Conservation (phyloP, 371 early-diverging fungal species). For the Polyrhizophydium stewartii region DNA sequence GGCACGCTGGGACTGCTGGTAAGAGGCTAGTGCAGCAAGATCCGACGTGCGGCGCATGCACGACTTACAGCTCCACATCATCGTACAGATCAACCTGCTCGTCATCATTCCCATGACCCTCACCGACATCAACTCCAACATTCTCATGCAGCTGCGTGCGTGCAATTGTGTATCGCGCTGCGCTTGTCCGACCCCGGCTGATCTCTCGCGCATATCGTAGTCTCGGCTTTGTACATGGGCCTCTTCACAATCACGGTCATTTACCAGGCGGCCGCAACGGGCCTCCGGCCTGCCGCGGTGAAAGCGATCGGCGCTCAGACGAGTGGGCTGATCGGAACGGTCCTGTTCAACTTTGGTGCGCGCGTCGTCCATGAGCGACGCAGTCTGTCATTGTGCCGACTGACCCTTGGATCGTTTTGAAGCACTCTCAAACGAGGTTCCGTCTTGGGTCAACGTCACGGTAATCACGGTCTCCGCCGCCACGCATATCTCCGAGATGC, state of each 20-base stretch:
- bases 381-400: neutral
- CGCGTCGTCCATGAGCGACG: neutral
- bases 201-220: conserved; percentile 1
- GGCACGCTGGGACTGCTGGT: conserved; percentile 37
- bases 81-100: neutral
- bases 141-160: conserved; percentile 40
- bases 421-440: conserved; percentile 41
- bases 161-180: neutral
- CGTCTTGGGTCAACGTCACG: conserved; percentile 45
- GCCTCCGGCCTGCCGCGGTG: conserved; percentile 13
- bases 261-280: conserved; percentile 12
- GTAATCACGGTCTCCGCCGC: conserved; percentile 3
- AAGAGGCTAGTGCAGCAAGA: neutral
- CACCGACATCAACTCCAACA: conserved; percentile 39
- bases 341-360: conserved; percentile 35
- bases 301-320: conserved; percentile 21
- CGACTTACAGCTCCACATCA: neutral
- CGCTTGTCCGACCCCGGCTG: too few relatives aligned
- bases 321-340: conserved; percentile 31
- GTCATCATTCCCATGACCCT: conserved; percentile 28
- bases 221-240: conserved; percentile 24
- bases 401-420: neutral
- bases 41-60: neutral
- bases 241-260: conserved; percentile 29
- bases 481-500: neutral